Base-by-base conservation (phyloP, 148 eudicot genomes). In the Persicaria tinctoria region DNA sequence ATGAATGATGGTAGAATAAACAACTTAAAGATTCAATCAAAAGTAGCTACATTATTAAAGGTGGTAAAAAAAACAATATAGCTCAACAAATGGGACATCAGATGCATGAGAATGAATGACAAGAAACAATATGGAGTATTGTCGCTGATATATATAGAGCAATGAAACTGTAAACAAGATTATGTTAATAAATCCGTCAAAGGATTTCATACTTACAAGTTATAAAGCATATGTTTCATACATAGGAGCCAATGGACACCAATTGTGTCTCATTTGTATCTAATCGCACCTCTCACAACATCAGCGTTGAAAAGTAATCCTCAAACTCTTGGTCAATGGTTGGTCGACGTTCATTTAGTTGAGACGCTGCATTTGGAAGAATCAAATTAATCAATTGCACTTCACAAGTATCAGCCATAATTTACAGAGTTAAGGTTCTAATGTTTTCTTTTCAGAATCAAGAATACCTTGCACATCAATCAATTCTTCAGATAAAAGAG, bases 291-390 rank as follows among this genome's bases (percentile, higher is more conserved):
- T 20, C 73, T 80, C 70, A 83, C 77, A 83, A 66, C 85, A 80
- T 80, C 3, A 83, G 83, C 59, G 55, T 75, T n/a, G 83, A 83
- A 68, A 83, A 83, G 68, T 83, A 83, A 62, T 80, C 81, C 76
- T 83, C 86, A 41, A 83, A 83, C 76, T 83, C 86, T 69, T 78
- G 83, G 68, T 83, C 86, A 51, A 83, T 83, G 27, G 86, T 83
- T 45, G 79, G 81, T 47, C 75, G 57, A 49, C 32, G 81, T 46
- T 73, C 69, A 20, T 50, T 70, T 6, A 76, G 8, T 60, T 73
- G 77, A 60, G 75, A 71, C 75, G 72, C 83, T 83, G 86, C 81
- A 80, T 64, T 46, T 51, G 74, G 18, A 70, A 32, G 72, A 20
- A 20, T 20, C 23, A 20, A 20, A 20, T 20, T 20, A 0, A 10